Base-by-base conservation (phyloP, 2,329 filamentous ascomycete species). In the Fusarium solani-melongenae region DNA sequence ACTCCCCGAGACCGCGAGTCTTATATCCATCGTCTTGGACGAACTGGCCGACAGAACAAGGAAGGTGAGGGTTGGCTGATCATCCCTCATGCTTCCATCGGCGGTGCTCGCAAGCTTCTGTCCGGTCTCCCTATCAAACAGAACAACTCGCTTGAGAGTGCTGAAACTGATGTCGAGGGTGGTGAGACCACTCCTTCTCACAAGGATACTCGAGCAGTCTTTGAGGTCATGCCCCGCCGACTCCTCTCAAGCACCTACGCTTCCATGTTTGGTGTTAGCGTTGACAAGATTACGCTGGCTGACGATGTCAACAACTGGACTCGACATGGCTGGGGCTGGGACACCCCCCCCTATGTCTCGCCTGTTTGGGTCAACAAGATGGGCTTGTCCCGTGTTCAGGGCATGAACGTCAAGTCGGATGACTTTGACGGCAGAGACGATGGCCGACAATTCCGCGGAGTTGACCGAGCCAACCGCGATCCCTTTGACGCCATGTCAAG, bases 11-110 rank as follows among this genome's bases (percentile, higher is more conserved):
- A 89, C 70, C 87, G 90, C 31, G 92, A 94, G 79, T 89, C 91
- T 39, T 95, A 95, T 79, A 92, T 95, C 67, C 93, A 95, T 82
- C 90, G 93, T 67, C 85, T 95, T 46, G 93, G 93, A 61, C 92
- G 93, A 70, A 96, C 93, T 10, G 93, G 88, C 64, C 92, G 94
- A 78, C 93, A 93, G 31, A 90, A 91, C 70, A 93, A 93, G 81
- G 86, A 90, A 74, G 93, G 93, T 51, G 86, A 93, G 78, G 93
- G 92, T 65, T 94, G 89, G 87, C 81, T 95, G 36, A 81, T 96
- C 55, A 71, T 94, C 2, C 84, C 89, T 2, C 81, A 89, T 12
- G 78, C 85, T 15, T 91, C 94, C 75, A 79, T 87, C 8, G 20
- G 72, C 0, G 80, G 83, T 51, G 84, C 89, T 4, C 85, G 88